Percentiles rank a stretch among this genome's conserved stretches.
Evolutionary conservation across 108 stramenopile genomes (phyloP).

Genomic region (Skeletonema potamos): DNA sequence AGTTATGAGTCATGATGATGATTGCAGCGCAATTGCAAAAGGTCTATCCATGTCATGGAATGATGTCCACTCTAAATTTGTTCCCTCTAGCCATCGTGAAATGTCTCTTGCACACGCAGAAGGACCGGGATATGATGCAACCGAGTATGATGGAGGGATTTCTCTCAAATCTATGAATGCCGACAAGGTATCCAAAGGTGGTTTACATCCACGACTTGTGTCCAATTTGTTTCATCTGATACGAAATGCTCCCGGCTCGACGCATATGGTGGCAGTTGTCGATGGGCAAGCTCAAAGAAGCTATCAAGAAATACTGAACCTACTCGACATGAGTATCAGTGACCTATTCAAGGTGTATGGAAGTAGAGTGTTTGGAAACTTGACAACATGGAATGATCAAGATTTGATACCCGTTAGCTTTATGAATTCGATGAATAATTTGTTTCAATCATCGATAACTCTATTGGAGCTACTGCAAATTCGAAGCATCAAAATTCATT

Average conservation of each 20-base stretch:
- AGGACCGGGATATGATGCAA: slow-evolving; percentile 20
- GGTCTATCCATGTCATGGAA: slow-evolving; percentile 4
- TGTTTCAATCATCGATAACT: not conserved
- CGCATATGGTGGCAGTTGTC: slow-evolving; percentile 25
- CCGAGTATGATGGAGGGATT: not conserved
- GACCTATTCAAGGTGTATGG: slow-evolving; percentile 4
- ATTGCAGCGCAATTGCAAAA: slow-evolving; percentile 16
- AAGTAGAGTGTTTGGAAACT: not conserved
- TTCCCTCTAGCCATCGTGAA: slow-evolving; percentile 7
- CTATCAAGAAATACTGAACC: not conserved
- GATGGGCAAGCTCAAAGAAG: slow-evolving; percentile 22
- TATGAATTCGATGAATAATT: not conserved
- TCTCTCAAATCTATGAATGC: slow-evolving; percentile 1
- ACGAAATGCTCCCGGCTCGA: slow-evolving; percentile 26
- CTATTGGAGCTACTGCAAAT: slow-evolving; percentile 9
- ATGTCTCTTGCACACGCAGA: slow-evolving; percentile 7
- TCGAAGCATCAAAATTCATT: slow-evolving; percentile 15
- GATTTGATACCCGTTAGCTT: slow-evolving; percentile 18
- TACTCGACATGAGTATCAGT: slow-evolving; percentile 3
- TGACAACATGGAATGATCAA: not conserved
- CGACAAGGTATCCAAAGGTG: slow-evolving; percentile 4
- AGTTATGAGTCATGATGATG: slow-evolving; percentile 25
- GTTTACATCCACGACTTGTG: slow-evolving; percentile 6
- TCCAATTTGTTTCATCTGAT: slow-evolving; percentile 24
- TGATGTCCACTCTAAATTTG: slow-evolving; percentile 8